Conservation (phyloP, 2,329 filamentous ascomycete genomes). For the Aulographum hederae region DNA sequence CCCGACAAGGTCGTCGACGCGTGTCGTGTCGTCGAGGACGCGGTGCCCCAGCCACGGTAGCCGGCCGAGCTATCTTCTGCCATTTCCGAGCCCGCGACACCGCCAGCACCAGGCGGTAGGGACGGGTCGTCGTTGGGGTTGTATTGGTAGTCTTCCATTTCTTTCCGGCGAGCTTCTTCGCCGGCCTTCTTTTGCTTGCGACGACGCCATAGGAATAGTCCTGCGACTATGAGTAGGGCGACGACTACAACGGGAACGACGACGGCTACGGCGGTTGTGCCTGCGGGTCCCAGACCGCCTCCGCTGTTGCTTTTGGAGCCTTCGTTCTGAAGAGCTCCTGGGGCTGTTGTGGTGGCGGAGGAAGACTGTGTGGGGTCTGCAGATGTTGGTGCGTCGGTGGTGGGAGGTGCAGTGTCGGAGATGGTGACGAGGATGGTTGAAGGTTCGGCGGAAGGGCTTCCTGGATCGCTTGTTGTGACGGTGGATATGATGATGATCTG, state of each 20-base stretch:
- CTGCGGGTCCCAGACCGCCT: constrained; percentile 37
- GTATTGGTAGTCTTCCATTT: constrained; percentile 93
- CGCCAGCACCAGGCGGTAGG: constrained; percentile 40
- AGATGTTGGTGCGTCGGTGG: neutral
- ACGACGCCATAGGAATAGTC: constrained; percentile 73
- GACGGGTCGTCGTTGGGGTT: constrained; percentile 94
- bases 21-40: constrained; percentile 50
- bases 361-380: neutral
- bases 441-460: neutral
- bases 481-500: neutral
- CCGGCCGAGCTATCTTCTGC: constrained; percentile 57
- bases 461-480: neutral
- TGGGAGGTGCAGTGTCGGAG: neutral
- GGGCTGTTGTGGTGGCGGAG: neutral
- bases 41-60: constrained; percentile 85
- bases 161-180: constrained; percentile 79
- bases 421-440: neutral
- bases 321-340: constrained; percentile 1
- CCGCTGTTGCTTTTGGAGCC: neutral
- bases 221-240: constrained; percentile 57
- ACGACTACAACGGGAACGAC: constrained; percentile 85
- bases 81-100: constrained; percentile 46
- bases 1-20: constrained; percentile 79
- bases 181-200: constrained; percentile 70
- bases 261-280: constrained; percentile 79